Evolutionary conservation across 2,329 filamentous ascomycete species (phyloP), one percentile per base, ranked within the genome.

Genomic region (Penicillium hesseltinei): DNA sequence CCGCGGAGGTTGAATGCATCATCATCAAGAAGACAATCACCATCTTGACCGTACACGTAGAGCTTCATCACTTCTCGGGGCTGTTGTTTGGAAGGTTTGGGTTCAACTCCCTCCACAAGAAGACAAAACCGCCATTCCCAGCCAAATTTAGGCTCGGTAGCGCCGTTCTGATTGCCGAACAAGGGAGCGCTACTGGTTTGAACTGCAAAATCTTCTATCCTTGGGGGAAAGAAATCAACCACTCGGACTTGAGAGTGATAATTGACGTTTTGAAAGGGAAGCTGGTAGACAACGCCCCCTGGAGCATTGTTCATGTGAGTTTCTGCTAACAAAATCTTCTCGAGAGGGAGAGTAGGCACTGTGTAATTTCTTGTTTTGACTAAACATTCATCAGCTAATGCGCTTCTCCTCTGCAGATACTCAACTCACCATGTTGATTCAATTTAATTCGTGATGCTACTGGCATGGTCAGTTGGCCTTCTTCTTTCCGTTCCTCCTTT

Each of bases 101-200:
- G 71, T 0, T 83, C 86, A 62, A 92, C 90, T 21, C 62, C 62
- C 73, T 96, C 89, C 1, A 97, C 83, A 13, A 89, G 80, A 25
- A 97, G 80, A 23, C 84, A 84, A 73, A 97, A 97, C 15, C 84
- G 82, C 92, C 92, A 97, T 72, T 94, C 86, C 89, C 91, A 96
- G 35, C 42, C 49, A 36, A 21, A 17, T 15, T 21, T n/a, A 27
- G 54, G n/a, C 8, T 46, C 43, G 3, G 7, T 15, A 13, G 35
- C 11, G 11, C 27, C 15, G 4, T 48, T 9, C 5, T 23, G 61
- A 11, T 67, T 60, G 46, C 64, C 68, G 25, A 33, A 71, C 66
- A 51, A 63, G 63, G 36, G 83, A 81, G 49, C 76, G 82, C 29
- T 86, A 81, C 21, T 72, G 75, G 3, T 77, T 54, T 78, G 73